These are phyloP conservation scores for Wickerhamomyces hampshirensis DNA, from an alignment of 805 yeast species.

Conservation along the genomic window DNA sequence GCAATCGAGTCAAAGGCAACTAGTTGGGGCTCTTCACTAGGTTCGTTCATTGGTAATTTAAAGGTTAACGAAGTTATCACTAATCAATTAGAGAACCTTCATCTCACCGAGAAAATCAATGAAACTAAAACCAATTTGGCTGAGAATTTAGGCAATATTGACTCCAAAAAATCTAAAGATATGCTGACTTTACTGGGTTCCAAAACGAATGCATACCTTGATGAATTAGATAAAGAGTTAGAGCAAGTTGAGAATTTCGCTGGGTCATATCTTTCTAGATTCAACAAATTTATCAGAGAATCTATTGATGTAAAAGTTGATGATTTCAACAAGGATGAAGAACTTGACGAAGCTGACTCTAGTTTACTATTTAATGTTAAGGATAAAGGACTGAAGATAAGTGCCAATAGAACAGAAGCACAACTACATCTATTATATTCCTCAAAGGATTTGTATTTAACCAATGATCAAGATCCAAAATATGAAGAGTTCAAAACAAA, in stretches of 20 bases:
- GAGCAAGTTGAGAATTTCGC: conserved; percentile 72
- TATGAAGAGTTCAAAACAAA: conserved; percentile 30
- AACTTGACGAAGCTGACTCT: conserved; percentile 29
- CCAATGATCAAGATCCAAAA: conserved; percentile 28
- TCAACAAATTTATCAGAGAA: conserved; percentile 51
- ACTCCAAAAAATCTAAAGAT: conserved; percentile 11
- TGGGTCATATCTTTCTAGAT: conserved; percentile 48
- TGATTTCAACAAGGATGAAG: conserved; percentile 16
- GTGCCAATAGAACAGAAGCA: conserved; percentile 56
- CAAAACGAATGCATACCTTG: conserved; percentile 59
- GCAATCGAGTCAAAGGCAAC: conserved; percentile 38
- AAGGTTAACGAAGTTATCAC: conserved; percentile 31
- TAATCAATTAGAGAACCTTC: conserved; percentile 21
- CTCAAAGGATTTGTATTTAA: conserved; percentile 28
- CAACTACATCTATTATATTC: conserved; percentile 53
- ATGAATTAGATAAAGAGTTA: conserved; percentile 66
- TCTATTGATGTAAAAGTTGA: conserved; percentile 28
- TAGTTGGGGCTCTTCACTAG: conserved; percentile 28
- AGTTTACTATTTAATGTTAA: conserved; percentile 40
- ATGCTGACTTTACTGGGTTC: conserved; percentile 10
- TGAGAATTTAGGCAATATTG: conserved; percentile 12
- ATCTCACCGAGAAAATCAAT: conserved; percentile 14
- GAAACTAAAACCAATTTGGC: conserved; percentile 10
- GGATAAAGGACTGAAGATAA: conserved; percentile 28
- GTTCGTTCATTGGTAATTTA: conserved; percentile 31